Base-by-base conservation (phyloP, 129 eudicot species). In the Scalesia atractyloides region DNA sequence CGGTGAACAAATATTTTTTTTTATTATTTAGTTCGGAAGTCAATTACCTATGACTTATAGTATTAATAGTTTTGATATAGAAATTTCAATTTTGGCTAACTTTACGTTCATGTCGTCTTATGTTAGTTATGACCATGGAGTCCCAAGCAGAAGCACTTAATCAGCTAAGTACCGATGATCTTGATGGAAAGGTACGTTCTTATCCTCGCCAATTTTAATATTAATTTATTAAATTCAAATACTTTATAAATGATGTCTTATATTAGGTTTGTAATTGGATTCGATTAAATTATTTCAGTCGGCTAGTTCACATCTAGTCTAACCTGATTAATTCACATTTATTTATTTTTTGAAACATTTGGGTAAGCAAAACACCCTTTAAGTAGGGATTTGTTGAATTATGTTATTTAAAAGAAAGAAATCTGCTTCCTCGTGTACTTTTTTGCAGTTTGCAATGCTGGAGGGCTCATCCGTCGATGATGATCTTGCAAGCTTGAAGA, bases 391-490 rank as follows among this genome's bases (percentile, higher is more conserved):
- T 13, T 50, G 26, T 51, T 11, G 56, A 12, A 59, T 15, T 9
- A 12, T 56, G 2, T 14, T 37, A 14, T 53, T 65, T 15, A 9
- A 50, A 65, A 51, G 61, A 22, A 67, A 13, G 16, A 44, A 47
- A 52, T 9, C 15, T 62, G 65, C 33, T 69, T 73, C 69, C 15
- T 52, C n/a, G 58, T 48, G 51, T 59, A 33, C 59, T 24, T 9
- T 33, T 82, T 78, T 72, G 79, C 80, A 95, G 99, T 95, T 95
- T 85, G 96, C 97, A 15, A 58, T 95, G 80, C 79, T 95, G 73
- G 99, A 95, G 80, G 73, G 84, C 81, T 79, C 97, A 57, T 90
- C 97, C 0, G 97, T 95, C 24, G 99, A 95, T 78, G 99, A 95
- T 30, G 99, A 95, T 79, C 89, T 95, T 71, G 96, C 96, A 53